A percentile compares a stretch with the other conserved stretches of the same genome.
phyloP scores from a whole-genome alignment of 805 yeast species.

The Zygotorulaspora chibaensis region DNA sequence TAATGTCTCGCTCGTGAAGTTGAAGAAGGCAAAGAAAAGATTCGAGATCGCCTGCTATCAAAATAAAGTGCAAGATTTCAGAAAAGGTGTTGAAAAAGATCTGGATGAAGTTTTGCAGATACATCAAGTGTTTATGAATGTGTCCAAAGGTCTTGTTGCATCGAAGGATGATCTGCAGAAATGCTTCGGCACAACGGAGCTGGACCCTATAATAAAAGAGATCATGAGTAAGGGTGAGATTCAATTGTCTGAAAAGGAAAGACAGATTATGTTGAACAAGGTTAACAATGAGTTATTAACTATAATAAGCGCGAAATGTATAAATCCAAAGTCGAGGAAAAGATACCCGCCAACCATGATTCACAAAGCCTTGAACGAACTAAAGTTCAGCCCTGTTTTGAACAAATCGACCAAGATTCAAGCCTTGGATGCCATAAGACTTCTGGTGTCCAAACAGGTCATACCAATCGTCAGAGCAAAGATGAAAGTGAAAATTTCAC shows the following conservation, averaged over 20 bases:
- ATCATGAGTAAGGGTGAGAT: slow-evolving; percentile 89
- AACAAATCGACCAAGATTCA: slow-evolving; percentile 77
- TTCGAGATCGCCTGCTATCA: slow-evolving; percentile 96
- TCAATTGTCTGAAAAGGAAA: slow-evolving; percentile 89
- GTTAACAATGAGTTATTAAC: slow-evolving; percentile 78
- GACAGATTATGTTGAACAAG: slow-evolving; percentile 69
- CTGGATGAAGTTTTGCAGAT: slow-evolving; percentile 93
- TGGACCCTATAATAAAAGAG: slow-evolving; percentile 70
- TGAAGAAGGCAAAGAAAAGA: slow-evolving; percentile 86
- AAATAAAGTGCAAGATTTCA: slow-evolving; percentile 94
- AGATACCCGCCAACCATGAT: slow-evolving; percentile 94
- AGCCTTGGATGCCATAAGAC: slow-evolving; percentile 85
- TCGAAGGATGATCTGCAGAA: slow-evolving; percentile 74
- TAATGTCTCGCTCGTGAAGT: slow-evolving; percentile 86
- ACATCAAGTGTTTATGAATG: slow-evolving; percentile 89
- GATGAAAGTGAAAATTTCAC: slow-evolving; percentile 74
- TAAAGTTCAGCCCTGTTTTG: slow-evolving; percentile 74
- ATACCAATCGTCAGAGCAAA: slow-evolving; percentile 93
- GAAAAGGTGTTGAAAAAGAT: slow-evolving; percentile 68
- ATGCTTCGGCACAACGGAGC: slow-evolving; percentile 71
- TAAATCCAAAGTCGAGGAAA: slow-evolving; percentile 83
- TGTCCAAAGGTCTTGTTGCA: slow-evolving; percentile 91
- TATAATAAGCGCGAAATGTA: slow-evolving; percentile 82
- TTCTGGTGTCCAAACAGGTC: slow-evolving; percentile 70
- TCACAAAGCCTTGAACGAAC: slow-evolving; percentile 72